Evolutionary conservation across 1,139 yeast genomes (phyloP), one percentile per base, ranked within the genome.

Genomic region (Suhomyces taliae): DNA sequence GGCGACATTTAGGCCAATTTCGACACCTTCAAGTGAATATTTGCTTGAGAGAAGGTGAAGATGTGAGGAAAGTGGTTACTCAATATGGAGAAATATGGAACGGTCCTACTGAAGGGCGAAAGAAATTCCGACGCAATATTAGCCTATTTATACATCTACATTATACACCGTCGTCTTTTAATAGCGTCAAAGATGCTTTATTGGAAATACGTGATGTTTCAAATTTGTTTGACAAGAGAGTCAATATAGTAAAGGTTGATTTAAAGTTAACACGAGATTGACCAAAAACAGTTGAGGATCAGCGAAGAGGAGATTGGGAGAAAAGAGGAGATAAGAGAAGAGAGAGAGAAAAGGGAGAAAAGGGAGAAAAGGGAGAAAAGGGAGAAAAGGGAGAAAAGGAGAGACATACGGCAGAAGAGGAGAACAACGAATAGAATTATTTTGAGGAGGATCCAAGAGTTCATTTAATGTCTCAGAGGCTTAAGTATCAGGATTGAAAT

Each of bases 11-110:
- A 4, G 31, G 40, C 15, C 24, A 34, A 35, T 44, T 44, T 24
- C 14, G 46, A 6, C 27, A 44, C 27, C 14, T 39, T 9, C 43
- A 44, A 19, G 44, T 51, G n/a, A 44, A 44, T 19, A 29, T 53
- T 4, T 33, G 39, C 12, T 19, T 50, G 14, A 37, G 52, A 10
- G 41, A 37, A 8, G 41, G 45, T 11, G 48, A 45, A 15, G 46
- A 44, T 15, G 36, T 44, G n/a, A 36, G 36, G 14, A 27, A n/a
- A 8, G 34, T 44, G 41, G 35, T 44, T 7, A 34, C 27, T 10
- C 24, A 36, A 15, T 40, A 44, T 19, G 31, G 35, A 8, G 43
- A 44, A 12, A 8, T 44, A 8, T 44, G 46, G 46, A 36, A 39
- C 14, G 29, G 35, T n/a, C 24, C 24, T 19, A 2, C 24, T 2